Evolutionary conservation across 306 rosid genomes (phyloP).

Genomic region (Prunus dulcis): DNA sequence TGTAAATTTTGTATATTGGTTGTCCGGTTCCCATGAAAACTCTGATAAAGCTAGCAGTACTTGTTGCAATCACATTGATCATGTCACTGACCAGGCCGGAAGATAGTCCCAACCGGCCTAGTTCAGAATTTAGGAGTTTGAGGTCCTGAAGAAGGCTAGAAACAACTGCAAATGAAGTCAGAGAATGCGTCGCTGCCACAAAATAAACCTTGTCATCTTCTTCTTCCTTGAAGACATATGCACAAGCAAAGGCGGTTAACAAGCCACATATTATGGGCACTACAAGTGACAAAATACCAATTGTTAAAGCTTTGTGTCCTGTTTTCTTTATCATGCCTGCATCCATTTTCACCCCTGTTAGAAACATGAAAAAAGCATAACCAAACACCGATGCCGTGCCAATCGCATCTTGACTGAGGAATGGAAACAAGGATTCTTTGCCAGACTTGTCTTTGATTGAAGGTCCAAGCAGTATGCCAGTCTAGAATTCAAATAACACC

Average conservation of each 20-base stretch:
- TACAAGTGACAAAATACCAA: constrained; percentile 19
- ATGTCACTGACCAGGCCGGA: constrained; percentile 52
- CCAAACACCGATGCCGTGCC: constrained; percentile 36
- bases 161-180: constrained; percentile 21
- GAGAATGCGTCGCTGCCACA: not conserved
- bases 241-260: not conserved
- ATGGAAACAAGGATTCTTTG: constrained; percentile 13
- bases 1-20: not conserved
- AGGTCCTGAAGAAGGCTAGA: constrained; percentile 26
- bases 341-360: constrained; percentile 59
- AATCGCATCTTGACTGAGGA: constrained; percentile 33
- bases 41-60: not conserved
- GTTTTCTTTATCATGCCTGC: constrained; percentile 33
- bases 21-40: not conserved
- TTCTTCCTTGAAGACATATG: not conserved
- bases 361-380: constrained; percentile 34
- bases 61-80: constrained; percentile 5
- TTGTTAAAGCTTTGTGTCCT: constrained; percentile 40
- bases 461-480: constrained; percentile 39
- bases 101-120: constrained; percentile 60
- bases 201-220: not conserved
- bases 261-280: not conserved
- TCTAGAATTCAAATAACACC: constrained; percentile 19
- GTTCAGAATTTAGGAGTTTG: constrained; percentile 53
- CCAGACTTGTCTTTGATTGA: not conserved